phyloP scores from a whole-genome alignment of 805 yeast genomes.

The Nematodospora valgi region DNA sequence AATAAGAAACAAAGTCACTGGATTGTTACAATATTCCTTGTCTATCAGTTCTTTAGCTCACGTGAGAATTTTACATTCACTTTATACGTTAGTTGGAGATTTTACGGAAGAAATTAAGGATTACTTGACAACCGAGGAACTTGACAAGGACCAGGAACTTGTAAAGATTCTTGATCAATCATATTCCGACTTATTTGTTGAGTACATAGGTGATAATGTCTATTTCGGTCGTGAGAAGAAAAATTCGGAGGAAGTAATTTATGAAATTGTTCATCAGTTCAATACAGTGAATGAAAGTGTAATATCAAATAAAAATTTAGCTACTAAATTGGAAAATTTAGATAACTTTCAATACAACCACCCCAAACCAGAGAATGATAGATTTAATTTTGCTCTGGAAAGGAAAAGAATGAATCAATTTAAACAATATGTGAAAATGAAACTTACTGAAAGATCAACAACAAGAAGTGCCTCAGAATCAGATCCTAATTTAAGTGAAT shows the following conservation, averaged over 20 bases:
- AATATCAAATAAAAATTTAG: constrained; percentile 31
- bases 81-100: constrained; percentile 56
- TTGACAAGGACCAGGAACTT: constrained; percentile 46
- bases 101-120: constrained; percentile 65
- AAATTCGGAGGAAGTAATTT: constrained; percentile 54
- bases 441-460: constrained; percentile 27
- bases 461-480: constrained; percentile 5
- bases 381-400: constrained; percentile 32
- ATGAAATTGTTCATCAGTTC: constrained; percentile 43
- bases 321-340: constrained; percentile 28
- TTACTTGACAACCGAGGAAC: constrained; percentile 46
- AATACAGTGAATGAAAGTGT: constrained; percentile 35
- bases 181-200: constrained; percentile 68
- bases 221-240: constrained; percentile 73
- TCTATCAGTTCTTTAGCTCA: constrained; percentile 66
- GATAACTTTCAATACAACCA: constrained; percentile 25
- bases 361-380: constrained; percentile 15
- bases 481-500: constrained; percentile 20
- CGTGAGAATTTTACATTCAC: constrained; percentile 67
- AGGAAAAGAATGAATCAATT: constrained; percentile 49
- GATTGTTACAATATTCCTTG: constrained; percentile 59
- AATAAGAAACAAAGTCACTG: constrained; percentile 52
- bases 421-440: constrained; percentile 48
- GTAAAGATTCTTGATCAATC: constrained; percentile 61
- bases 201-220: constrained; percentile 59